Conservation (phyloP, 306 rosid species). For the Sesbania bispinosa region DNA sequence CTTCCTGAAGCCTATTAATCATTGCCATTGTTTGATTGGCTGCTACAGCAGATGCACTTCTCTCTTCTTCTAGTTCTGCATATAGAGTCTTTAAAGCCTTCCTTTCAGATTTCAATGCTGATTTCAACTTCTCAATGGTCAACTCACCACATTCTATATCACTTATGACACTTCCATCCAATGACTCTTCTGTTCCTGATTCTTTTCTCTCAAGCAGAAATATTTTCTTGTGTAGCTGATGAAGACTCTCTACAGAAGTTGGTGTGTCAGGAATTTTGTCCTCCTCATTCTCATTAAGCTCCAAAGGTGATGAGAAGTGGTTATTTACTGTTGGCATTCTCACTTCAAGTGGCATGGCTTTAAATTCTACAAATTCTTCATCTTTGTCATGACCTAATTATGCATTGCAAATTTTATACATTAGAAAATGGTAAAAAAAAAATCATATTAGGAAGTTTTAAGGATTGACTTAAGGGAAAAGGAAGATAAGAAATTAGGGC, state of each 20-base stretch:
- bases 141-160: conserved; percentile 63
- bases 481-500: conserved; percentile 13
- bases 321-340: conserved; percentile 31
- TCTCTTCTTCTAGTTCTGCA: conserved; percentile 92
- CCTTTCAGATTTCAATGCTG: conserved; percentile 65
- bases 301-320: conserved; percentile 38
- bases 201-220: conserved; percentile 71
- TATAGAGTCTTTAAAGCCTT: conserved; percentile 69
- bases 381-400: conserved; percentile 36
- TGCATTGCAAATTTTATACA: not conserved
- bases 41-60: conserved; percentile 91
- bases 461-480: not conserved
- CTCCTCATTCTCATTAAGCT: conserved; percentile 60
- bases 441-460: not conserved
- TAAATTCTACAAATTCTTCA: conserved; percentile 54
- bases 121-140: conserved; percentile 59
- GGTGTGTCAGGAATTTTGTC: conserved; percentile 80
- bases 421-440: not conserved
- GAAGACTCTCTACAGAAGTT: conserved; percentile 59
- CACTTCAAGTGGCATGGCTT: conserved; percentile 45
- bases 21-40: conserved; percentile 98
- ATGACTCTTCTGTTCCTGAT: conserved; percentile 68
- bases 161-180: conserved; percentile 76
- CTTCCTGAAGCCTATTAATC: conserved; percentile 98
- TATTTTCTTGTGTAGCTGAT: conserved; percentile 61